phyloP scores from a whole-genome alignment of 306 rosid species.

The Mucuna pruriens region DNA sequence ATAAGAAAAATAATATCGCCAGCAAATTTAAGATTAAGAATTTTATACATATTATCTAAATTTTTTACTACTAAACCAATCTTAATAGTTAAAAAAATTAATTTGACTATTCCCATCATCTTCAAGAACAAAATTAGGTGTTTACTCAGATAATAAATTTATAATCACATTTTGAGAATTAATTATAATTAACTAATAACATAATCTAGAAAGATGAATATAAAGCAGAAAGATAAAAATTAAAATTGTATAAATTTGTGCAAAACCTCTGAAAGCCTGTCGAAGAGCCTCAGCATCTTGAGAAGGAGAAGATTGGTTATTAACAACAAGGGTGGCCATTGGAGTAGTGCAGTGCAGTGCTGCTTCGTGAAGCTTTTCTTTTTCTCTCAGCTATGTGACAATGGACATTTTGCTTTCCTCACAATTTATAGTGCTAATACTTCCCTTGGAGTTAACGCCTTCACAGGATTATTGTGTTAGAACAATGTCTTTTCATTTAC shows the following conservation, averaged over 20 bases:
- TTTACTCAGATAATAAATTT: too few relatives aligned
- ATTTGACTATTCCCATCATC: too few relatives aligned
- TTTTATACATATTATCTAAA: too few relatives aligned
- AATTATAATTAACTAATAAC: not conserved
- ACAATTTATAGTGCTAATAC: slow-evolving; percentile 29
- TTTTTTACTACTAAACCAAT: too few relatives aligned
- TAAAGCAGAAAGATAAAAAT: not conserved
- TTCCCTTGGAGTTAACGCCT: slow-evolving; percentile 47
- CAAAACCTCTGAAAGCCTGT: slow-evolving; percentile 64
- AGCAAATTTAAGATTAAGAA: too few relatives aligned
- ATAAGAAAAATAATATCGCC: too few relatives aligned
- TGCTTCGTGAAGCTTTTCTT: not conserved
- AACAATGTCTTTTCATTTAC: slow-evolving; percentile 20
- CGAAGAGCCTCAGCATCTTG: slow-evolving; percentile 74
- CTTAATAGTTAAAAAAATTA: too few relatives aligned
- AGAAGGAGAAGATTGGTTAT: slow-evolving; percentile 44
- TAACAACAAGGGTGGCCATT: slow-evolving; percentile 62
- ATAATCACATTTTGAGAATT: not conserved
- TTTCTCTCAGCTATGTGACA: not conserved
- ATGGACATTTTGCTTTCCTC: not conserved
- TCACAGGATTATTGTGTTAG: slow-evolving; percentile 30
- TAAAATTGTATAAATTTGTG: not conserved
- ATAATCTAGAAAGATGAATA: not conserved
- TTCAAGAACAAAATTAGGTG: too few relatives aligned
- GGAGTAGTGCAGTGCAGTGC: not conserved